phyloP scores from a whole-genome alignment of 352 stramenopile species.

The Pythium scleroteichum region DNA sequence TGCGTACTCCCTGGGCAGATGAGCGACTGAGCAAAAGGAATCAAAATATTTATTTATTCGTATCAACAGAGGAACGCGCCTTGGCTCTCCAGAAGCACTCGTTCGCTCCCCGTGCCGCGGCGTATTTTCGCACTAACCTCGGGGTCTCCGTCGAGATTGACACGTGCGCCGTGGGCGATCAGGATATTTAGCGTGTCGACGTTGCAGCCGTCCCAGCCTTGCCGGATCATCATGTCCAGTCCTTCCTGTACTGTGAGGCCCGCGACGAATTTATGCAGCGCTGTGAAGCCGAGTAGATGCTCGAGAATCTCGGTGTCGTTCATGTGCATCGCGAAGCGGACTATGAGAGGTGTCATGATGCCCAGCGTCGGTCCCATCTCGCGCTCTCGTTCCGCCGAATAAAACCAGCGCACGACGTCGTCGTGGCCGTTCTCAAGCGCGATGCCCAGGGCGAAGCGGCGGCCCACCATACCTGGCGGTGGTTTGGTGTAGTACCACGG shows the following conservation, averaged over 20 bases:
- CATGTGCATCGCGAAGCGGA: constrained; percentile 2
- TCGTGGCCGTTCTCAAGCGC: constrained; percentile 1
- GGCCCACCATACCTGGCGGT: background rate
- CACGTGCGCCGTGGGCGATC: constrained; percentile 1
- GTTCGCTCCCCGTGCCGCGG: background rate
- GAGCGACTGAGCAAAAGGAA: too few relatives aligned
- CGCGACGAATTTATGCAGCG: background rate
- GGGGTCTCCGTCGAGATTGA: background rate
- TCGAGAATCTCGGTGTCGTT: constrained; percentile 4
- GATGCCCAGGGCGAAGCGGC: background rate
- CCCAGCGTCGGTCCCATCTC: background rate
- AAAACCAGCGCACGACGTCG: constrained; percentile 1
- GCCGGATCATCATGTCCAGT: background rate
- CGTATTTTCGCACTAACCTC: background rate
- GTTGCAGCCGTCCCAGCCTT: background rate
- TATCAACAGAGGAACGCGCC: too few relatives aligned
- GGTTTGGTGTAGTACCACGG: constrained; percentile 9
- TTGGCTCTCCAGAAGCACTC: background rate
- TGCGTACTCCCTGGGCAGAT: too few relatives aligned
- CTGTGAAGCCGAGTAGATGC: background rate
- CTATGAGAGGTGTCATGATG: background rate
- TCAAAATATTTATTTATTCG: too few relatives aligned
- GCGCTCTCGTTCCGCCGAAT: too few relatives aligned
- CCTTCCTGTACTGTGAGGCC: background rate
- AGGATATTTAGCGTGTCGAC: background rate